Evolutionary conservation across 495 filamentous ascomycete genomes (phyloP).

Genomic region (Aspergillus campestris): DNA sequence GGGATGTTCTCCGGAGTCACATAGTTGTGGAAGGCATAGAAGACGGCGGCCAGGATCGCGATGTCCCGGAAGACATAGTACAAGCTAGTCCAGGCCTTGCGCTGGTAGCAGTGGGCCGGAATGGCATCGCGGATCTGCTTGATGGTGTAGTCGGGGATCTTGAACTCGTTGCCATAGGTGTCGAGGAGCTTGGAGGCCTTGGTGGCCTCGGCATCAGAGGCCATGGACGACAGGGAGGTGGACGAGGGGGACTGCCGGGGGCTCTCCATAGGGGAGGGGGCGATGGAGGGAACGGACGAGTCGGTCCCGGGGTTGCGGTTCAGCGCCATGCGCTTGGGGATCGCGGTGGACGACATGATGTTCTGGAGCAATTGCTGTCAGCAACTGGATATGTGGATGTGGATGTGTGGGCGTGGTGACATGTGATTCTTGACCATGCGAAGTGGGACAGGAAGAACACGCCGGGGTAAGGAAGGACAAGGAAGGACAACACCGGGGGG

Average conservation of each 20-base stretch:
- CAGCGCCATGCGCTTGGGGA: conserved; percentile 47
- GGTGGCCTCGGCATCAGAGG: conserved; percentile 42
- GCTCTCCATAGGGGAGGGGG: conserved; percentile 58
- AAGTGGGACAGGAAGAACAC: too few relatives aligned
- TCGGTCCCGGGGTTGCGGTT: conserved; percentile 41
- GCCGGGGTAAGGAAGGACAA: too few relatives aligned
- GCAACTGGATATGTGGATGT: neutral
- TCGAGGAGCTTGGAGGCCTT: conserved; percentile 50
- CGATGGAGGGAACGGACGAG: conserved; percentile 54
- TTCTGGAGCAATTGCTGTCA: conserved; percentile 1
- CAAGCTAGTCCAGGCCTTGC: conserved; percentile 51
- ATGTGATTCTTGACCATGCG: too few relatives aligned
- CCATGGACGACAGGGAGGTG: conserved; percentile 85
- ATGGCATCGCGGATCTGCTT: conserved; percentile 60
- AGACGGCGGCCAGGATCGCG: conserved; percentile 44
- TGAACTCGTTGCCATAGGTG: conserved; percentile 61
- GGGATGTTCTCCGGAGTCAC: conserved; percentile 57
- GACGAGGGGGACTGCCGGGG: conserved; percentile 74
- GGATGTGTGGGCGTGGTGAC: too few relatives aligned
- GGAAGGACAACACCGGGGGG: too few relatives aligned
- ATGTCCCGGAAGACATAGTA: conserved; percentile 57
- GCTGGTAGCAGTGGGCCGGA: conserved; percentile 56
- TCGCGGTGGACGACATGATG: conserved; percentile 51
- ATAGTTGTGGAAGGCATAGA: conserved; percentile 57
- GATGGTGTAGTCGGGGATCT: conserved; percentile 61